Evolutionary conservation across 805 yeast genomes (phyloP), one percentile per base, ranked within the genome.

Genomic region (Gaillardinia entomophila): DNA sequence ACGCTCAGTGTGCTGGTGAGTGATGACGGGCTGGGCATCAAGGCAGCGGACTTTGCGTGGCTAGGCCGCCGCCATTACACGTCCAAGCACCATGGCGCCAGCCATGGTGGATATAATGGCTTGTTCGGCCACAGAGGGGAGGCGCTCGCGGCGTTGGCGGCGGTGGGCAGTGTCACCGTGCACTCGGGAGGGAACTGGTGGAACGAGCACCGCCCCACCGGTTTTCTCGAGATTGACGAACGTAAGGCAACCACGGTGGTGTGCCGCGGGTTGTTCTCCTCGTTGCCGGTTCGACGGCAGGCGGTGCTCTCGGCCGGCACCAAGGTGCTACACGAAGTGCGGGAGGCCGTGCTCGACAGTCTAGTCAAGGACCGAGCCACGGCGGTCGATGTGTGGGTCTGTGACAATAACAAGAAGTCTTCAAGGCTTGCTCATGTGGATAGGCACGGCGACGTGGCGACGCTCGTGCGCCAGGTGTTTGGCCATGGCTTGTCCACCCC

Each of bases 21-120:
- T 1, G 97, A 89, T 53, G 65, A 89, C 51, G 97, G 97, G 0
- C 17, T 14, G 2, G 97, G 97, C 0, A 74, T 89, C 2, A 35
- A 41, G 4, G 63, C 67, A 0, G 61, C 46, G 0, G 79, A 79
- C 28, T 46, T 83, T 30, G 55, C 45, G 1, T 25, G 42, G 2
- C 47, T 82, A 1, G 87, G 82, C 0, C 30, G 40, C 11, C 55
- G 67, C 13, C 62, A 73, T 45, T 58, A 57, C 23, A 42, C 51
- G 4, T 42, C 49, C 4, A 33, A 33, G 27, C 15, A 4, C 12
- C 12, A 16, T 13, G 12, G 24, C 12, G 4, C 12, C 17, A 19
- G 15, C 24, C 8, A 18, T 28, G 26, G 24, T 15, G 5, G 35
- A 23, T 28, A 22, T 18, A 14, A 27, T 22, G 16, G 11, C 26